Evolutionary conservation across 2,329 filamentous ascomycete species (phyloP).

Genomic region (Coccinonectria pachysandricola): DNA sequence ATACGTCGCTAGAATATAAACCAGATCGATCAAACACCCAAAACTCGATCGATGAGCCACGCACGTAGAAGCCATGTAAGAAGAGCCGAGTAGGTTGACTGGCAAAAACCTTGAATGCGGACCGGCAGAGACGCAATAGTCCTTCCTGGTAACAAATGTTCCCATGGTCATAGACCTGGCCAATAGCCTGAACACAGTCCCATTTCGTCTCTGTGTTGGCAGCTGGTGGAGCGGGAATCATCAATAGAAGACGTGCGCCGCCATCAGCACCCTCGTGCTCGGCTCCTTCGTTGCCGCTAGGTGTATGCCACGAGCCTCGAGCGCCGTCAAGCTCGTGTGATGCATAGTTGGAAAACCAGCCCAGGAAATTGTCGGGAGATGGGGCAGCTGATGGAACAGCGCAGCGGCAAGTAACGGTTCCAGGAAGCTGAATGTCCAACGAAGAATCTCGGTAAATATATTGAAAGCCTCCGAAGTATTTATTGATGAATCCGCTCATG

Average conservation of each 20-base stretch:
- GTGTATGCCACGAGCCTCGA: constrained; percentile 8
- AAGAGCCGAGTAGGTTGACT: constrained; percentile 25
- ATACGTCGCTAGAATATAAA: constrained; percentile 20
- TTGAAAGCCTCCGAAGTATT: constrained; percentile 7
- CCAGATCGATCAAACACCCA: constrained; percentile 29
- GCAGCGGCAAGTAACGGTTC: constrained; percentile 3
- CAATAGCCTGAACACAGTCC: constrained; percentile 8
- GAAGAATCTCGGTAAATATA: constrained; percentile 5
- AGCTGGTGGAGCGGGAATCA: constrained; percentile 3
- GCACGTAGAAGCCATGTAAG: constrained; percentile 26
- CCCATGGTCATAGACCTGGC: constrained; percentile 4
- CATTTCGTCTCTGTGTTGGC: constrained; percentile 4
- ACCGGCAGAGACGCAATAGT: constrained; percentile 9
- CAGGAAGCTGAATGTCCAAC: constrained; percentile 4
- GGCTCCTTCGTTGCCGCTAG: constrained; percentile 1
- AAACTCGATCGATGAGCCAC: constrained; percentile 21
- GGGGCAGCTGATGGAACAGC: constrained; percentile 6
- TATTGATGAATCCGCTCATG: constrained; percentile 9
- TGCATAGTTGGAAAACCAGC: constrained; percentile 8
- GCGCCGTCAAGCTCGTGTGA: constrained; percentile 5
- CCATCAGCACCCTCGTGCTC: constrained; percentile 3
- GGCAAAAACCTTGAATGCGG: constrained; percentile 18
- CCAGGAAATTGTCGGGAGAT: constrained; percentile 8
- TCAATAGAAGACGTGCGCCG: constrained; percentile 3
- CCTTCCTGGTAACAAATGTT: constrained; percentile 7